These are phyloP conservation scores for Cryptococcus deneoformans DNA, from an alignment of 1,284 basidiomycete species.

Conservation along the genomic window DNA sequence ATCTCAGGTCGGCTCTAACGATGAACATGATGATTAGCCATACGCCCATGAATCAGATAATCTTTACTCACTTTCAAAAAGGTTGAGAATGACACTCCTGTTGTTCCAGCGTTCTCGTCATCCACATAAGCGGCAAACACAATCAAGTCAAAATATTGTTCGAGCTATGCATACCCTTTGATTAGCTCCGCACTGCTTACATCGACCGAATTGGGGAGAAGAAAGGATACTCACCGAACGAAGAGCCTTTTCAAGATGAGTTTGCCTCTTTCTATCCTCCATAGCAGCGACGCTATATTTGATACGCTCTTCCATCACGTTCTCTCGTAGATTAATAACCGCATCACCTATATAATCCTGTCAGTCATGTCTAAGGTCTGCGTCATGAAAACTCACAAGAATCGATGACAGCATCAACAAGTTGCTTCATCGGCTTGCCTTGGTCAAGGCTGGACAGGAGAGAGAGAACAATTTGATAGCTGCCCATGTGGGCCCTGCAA, in stretches of 20 bases:
- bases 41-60: background rate
- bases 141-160: constrained; percentile 83
- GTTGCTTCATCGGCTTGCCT: constrained; percentile 72
- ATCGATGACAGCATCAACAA: constrained; percentile 61
- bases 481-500: constrained; percentile 70
- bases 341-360: constrained; percentile 61
- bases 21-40: constrained; percentile 2
- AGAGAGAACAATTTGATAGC: constrained; percentile 84
- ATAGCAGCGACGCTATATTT: constrained; percentile 78
- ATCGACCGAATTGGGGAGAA: background rate
- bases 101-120: constrained; percentile 59
- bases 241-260: constrained; percentile 49
- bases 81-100: constrained; percentile 71
- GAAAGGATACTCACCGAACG: constrained; percentile 35
- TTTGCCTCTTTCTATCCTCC: constrained; percentile 57
- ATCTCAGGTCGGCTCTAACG: constrained; percentile 78
- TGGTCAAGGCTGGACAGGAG: constrained; percentile 77
- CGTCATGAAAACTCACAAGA: constrained; percentile 60
- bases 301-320: constrained; percentile 76
- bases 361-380: background rate
- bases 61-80: constrained; percentile 56
- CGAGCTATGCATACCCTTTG: constrained; percentile 44
- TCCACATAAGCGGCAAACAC: constrained; percentile 92
- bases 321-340: constrained; percentile 85
- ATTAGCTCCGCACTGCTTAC: background rate